Evolutionary conservation across 805 yeast species (phyloP), one percentile per base, ranked within the genome.

Genomic region (Groenewaldozyma tartarivorans): DNA sequence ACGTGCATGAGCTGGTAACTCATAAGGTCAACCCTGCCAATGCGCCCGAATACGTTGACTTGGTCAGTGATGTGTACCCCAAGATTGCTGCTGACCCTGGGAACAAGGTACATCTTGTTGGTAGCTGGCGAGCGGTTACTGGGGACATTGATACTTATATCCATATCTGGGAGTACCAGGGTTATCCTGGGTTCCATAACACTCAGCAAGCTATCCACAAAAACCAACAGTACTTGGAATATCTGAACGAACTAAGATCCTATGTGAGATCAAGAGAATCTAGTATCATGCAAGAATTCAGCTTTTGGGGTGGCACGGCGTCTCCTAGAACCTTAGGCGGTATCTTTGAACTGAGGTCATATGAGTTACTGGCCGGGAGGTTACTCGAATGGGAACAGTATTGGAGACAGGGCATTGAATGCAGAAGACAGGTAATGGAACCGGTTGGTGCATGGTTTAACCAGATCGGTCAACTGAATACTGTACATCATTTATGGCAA

Each of bases 361-460:
- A 65, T 47, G 61, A 58, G 21, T 51, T 65, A 31, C 52, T 54
- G 44, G 65, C 71, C 2, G 70, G 70, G 6, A 52, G 55, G 19
- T 54, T 65, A 36, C 49, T 61, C n/a, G 69, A 65, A 41, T 65
- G 70, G 70, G 70, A 66, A 37, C 48, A 54, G n/a, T 55, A 59
- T 42, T 65, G 70, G 70, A 53, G 57, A 27, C 49, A 55, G 43
- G 70, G 70, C 5, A 49, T 65, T 20, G 65, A 65, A 47, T 60
- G 55, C 47, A 61, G 70, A n/a, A 51, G 64, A n/a, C 60, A 66
- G 45, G 71, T 65, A 17, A 65, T 65, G 70, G 69, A 66, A 53
- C 70, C 70, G 1, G 69, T 65, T 2, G 70, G 70, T 4, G 70
- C 70, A 4, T 65, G 70, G 70, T 65, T 66, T 49, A 48, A 63